Evolutionary conservation across 495 filamentous ascomycete genomes (phyloP).

Genomic region (Jackrogersella minutella): DNA sequence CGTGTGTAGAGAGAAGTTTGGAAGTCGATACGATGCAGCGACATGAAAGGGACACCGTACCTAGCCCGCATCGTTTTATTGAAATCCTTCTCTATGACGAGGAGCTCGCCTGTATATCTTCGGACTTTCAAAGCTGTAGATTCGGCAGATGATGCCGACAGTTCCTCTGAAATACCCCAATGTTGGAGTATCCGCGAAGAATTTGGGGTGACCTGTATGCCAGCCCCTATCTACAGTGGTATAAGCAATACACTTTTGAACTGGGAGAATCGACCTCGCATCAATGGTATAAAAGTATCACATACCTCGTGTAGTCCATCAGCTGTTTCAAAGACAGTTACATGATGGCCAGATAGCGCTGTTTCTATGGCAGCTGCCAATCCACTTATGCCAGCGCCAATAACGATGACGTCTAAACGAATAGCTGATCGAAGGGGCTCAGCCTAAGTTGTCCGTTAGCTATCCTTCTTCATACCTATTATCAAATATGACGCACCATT

Average conservation of each 20-base stretch:
- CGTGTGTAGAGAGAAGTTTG: constrained; percentile 49
- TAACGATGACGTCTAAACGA: constrained; percentile 58
- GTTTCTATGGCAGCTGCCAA: constrained; percentile 60
- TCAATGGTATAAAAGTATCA: not conserved
- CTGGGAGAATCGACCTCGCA: no score
- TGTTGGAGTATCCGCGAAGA: constrained; percentile 53
- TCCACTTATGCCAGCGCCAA: constrained; percentile 68
- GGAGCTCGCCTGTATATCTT: constrained; percentile 48
- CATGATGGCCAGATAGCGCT: constrained; percentile 38
- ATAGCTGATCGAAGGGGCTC: not conserved
- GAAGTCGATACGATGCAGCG: constrained; percentile 58
- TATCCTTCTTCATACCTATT: not conserved
- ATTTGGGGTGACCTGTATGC: constrained; percentile 57
- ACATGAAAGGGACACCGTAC: constrained; percentile 51
- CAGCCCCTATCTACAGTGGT: constrained; percentile 51
- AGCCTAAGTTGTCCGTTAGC: not conserved
- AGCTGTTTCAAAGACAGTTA: constrained; percentile 41
- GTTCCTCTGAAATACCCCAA: constrained; percentile 55
- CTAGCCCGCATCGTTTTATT: constrained; percentile 38
- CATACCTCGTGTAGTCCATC: constrained; percentile 42
- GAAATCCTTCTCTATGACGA: constrained; percentile 44
- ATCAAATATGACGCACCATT: constrained; percentile 9
- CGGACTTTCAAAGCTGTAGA: constrained; percentile 35
- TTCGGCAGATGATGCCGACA: constrained; percentile 46
- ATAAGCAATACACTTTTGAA: not conserved